Evolutionary conservation across 352 stramenopile species (phyloP).

Genomic region (Phytophthora podocarpi): DNA sequence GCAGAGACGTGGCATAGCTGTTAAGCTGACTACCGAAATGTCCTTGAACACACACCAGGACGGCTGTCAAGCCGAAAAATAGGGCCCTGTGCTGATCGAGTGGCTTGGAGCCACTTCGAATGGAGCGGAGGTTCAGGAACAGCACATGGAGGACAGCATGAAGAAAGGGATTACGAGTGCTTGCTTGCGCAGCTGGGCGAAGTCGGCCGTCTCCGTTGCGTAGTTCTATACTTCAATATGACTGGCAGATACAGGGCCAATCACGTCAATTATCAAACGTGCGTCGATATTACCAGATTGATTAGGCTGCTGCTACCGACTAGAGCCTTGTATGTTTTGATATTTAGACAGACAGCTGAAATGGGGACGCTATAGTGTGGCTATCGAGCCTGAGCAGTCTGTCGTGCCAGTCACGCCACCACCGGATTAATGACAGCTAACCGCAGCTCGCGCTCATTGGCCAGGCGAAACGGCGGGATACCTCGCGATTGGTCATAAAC

Average conservation of each 20-base stretch:
- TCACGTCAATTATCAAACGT: neutral
- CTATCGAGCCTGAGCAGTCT: no score
- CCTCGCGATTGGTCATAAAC: neutral
- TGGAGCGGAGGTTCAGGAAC: no score
- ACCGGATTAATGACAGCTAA: conserved; percentile 8
- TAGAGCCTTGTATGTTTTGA: no score
- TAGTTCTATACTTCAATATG: conserved; percentile 7
- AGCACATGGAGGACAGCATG: no score
- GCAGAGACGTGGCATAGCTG: conserved; percentile 9
- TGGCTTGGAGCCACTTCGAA: no score
- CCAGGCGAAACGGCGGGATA: no score
- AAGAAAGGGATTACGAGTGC: conserved; percentile 6
- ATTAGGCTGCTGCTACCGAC: no score
- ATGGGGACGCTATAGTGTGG: no score
- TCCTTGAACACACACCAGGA: neutral
- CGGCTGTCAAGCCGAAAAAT: no score
- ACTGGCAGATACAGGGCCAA: conserved; percentile 8
- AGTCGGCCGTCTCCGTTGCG: neutral
- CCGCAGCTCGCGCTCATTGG: conserved; percentile 1
- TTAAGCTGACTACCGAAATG: conserved; percentile 21
- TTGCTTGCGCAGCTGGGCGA: neutral
- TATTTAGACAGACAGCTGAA: no score
- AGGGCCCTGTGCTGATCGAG: no score
- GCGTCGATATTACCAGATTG: no score
- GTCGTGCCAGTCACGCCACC: neutral